These are phyloP conservation scores for Paramyrothecium sp. DNA, from an alignment of 2,329 filamentous ascomycete species.

Conservation along the genomic window DNA sequence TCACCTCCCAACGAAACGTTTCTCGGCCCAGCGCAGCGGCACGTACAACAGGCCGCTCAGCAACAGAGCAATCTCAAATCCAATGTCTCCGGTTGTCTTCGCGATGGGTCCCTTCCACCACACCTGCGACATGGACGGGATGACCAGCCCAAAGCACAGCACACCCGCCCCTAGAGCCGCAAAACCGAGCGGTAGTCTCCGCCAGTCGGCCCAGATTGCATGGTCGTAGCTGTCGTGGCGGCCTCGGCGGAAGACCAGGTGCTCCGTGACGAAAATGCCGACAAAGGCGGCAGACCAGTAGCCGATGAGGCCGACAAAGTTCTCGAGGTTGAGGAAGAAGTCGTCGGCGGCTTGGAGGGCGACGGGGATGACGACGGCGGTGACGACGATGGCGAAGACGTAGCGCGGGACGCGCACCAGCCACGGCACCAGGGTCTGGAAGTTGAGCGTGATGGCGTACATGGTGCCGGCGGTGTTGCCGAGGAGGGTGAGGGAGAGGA, in stretches of 20 bases:
- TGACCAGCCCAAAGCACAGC: conserved; percentile 48
- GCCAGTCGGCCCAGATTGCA: conserved; percentile 44
- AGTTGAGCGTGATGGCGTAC: conserved; percentile 63
- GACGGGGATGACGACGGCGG: conserved; percentile 58
- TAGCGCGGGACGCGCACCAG: conserved; percentile 56
- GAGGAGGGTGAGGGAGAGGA: conserved; percentile 55
- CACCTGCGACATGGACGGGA: conserved; percentile 59
- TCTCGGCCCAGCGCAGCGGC: conserved; percentile 46
- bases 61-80: conserved; percentile 62
- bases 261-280: conserved; percentile 46
- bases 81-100: conserved; percentile 59
- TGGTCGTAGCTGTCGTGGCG: conserved; percentile 44
- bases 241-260: conserved; percentile 45
- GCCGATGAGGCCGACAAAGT: conserved; percentile 55
- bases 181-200: conserved; percentile 42
- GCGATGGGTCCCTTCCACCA: conserved; percentile 64
- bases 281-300: conserved; percentile 59
- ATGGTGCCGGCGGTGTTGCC: conserved; percentile 59
- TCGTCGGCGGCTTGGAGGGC: conserved; percentile 52
- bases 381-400: conserved; percentile 55
- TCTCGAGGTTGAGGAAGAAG: conserved; percentile 58
- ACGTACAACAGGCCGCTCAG: conserved; percentile 46
- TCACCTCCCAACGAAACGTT: conserved; percentile 25
- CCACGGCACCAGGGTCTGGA: conserved; percentile 59
- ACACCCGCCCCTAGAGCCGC: conserved; percentile 46